Evolutionary conservation across 176 grass and related monocot genomes (phyloP).

Genomic region (Elaeis guineensis): DNA sequence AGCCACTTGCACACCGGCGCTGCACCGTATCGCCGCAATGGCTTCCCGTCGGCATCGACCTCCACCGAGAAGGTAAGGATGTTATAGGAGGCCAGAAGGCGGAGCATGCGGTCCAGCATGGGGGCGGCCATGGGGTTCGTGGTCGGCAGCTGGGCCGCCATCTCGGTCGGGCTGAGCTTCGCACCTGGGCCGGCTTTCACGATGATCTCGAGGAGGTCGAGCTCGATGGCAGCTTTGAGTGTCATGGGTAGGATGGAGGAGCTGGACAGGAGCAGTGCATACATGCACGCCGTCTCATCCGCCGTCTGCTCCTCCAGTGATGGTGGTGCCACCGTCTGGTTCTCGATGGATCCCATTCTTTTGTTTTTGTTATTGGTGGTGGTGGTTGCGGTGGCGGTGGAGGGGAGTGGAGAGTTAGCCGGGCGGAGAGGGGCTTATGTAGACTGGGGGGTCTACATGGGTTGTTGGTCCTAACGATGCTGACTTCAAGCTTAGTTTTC

Average conservation of each 20-base stretch:
- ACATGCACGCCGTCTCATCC: slow-evolving; percentile 96
- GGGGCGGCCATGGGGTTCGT: slow-evolving; percentile 33
- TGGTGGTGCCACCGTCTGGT: neutral
- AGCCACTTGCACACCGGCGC: slow-evolving; percentile 76
- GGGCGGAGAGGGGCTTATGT: neutral
- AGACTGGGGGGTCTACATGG: too few species aligned
- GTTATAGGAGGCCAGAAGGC: slow-evolving; percentile 63
- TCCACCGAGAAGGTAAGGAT: slow-evolving; percentile 43
- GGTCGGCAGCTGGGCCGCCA: slow-evolving; percentile 46
- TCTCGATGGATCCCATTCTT: neutral
- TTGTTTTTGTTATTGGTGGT: too few species aligned
- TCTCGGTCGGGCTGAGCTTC: slow-evolving; percentile 34
- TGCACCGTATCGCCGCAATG: slow-evolving; percentile 27
- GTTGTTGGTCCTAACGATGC: neutral
- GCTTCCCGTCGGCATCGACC: slow-evolving; percentile 35
- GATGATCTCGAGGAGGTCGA: slow-evolving; percentile 65
- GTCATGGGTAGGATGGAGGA: slow-evolving; percentile 94
- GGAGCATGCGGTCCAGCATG: slow-evolving; percentile 93
- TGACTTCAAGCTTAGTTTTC: too few species aligned
- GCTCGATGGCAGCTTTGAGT: slow-evolving; percentile 86
- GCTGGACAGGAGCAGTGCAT: slow-evolving; percentile 59
- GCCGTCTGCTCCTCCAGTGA: slow-evolving; percentile 17
- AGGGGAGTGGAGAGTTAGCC: neutral
- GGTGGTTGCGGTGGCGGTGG: neutral
- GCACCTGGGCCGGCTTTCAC: slow-evolving; percentile 13